Base-by-base conservation (phyloP, 768 basidiomycete species). In the Suillus decipiens region DNA sequence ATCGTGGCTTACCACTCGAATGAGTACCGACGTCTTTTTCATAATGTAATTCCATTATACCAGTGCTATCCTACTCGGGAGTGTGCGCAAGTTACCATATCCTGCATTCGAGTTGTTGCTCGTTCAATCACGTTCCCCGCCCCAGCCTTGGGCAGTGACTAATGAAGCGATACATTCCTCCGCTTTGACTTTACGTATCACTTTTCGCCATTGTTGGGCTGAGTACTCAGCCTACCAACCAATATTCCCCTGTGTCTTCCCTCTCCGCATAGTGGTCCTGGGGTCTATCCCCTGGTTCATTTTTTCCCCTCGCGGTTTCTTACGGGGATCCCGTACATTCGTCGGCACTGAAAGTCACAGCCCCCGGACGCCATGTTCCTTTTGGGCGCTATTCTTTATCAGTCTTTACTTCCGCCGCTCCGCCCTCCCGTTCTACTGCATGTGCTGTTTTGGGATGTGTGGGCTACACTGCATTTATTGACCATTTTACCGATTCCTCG, bases 261-360 rank as follows among this genome's bases (percentile, higher is more conserved):
- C 24, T 6, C 10, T 5, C 10, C 37, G 2, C 24, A 28, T 53
- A 19, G 10, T 19, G 5, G 5, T 33, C 6, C 31, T 53, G 51
- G 51, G 51, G 31, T 33, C 51, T 51, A 9, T 17, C 24, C 6
- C 14, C n/a, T 37, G 8, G 3, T 24, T 24, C 15, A 11, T 19
- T 17, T 2, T 39, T 56, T 39, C 6, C 24, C 10, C 19, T 17
- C n/a, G 5, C 24, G 14, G 22, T 28, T 39, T 57, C 28, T 17
- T 28, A 57, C 37, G 12, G 54, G 34, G 14, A 37, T 7, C 36
- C 36, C 53, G 31, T 28, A 24, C 37, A 9, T 37, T 12, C 33
- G 15, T 31, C 34, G 59, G 70, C 70, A 55, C 65, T 69, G 66
- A 67, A 43, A 61, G 4, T n/a, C 72, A 73, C 65, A 70, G 72